Percentiles rank a stretch among this genome's conserved stretches.
phyloP scores from a whole-genome alignment of 2,329 filamentous ascomycete species.

The Penicillium brevicompactum region DNA sequence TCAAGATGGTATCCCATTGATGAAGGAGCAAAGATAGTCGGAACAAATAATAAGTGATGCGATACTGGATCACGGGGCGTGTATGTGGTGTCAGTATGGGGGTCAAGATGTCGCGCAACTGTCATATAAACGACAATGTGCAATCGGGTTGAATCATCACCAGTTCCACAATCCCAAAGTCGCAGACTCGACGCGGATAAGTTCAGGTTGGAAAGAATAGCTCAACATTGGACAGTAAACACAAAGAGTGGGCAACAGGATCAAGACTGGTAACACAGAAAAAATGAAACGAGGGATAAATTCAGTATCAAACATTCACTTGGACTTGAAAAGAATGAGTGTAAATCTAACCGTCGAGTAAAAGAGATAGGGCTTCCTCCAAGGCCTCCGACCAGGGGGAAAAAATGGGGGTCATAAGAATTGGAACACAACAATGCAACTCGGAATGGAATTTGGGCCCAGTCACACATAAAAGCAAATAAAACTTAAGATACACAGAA shows the following conservation, averaged over 20 bases:
- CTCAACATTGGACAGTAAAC: not conserved
- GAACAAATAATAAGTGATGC: too few relatives aligned
- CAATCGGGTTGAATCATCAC: too few relatives aligned
- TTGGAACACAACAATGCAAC: constrained; percentile 25
- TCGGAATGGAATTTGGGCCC: constrained; percentile 27
- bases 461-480: constrained; percentile 29
- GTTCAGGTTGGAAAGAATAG: not conserved
- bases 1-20: too few relatives aligned
- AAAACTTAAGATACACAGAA: constrained; percentile 43
- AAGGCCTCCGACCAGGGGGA: constrained; percentile 8
- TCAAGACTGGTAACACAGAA: not conserved
- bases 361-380: constrained; percentile 6
- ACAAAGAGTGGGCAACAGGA: not conserved
- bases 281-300: constrained; percentile 8
- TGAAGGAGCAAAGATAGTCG: too few relatives aligned
- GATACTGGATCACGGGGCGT: not conserved
- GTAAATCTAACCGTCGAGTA: constrained; percentile 11
- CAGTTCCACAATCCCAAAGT: too few relatives aligned
- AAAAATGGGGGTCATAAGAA: constrained; percentile 9
- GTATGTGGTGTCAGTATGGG: not conserved
- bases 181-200: too few relatives aligned
- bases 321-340: constrained; percentile 6
- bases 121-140: too few relatives aligned
- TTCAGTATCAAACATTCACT: constrained; percentile 8
- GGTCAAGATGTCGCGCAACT: not conserved